Percentiles rank a stretch among this genome's conserved stretches.
phyloP scores from a whole-genome alignment of 2,329 filamentous ascomycete genomes.

The Aspergillus ruber region DNA sequence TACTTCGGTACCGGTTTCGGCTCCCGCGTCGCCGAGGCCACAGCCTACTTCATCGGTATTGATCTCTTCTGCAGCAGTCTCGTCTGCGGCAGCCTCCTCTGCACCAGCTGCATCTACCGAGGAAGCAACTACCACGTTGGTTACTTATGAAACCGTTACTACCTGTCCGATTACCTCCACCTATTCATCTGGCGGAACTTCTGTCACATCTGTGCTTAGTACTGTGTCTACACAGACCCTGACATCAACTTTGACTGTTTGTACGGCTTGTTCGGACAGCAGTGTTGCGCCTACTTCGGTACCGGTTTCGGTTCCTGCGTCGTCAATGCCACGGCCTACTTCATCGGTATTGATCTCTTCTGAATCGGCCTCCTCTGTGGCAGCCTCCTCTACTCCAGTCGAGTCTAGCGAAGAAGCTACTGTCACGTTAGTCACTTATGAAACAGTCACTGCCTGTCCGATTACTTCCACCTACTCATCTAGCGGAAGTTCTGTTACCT shows the following conservation, averaged over 20 bases:
- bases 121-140: not conserved
- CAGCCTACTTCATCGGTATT: no score
- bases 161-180: not conserved
- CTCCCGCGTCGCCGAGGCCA: no score
- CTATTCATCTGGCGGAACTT: not conserved
- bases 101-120: no score
- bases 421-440: constrained; percentile 15
- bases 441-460: constrained; percentile 27
- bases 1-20: not conserved
- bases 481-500: constrained; percentile 45
- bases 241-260: not conserved
- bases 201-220: not conserved
- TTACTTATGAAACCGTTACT: not conserved
- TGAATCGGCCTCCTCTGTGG: no score
- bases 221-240: not conserved
- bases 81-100: no score
- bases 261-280: not conserved
- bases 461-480: constrained; percentile 33
- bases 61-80: no score
- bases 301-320: no score
- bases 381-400: not conserved
- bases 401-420: constrained; percentile 4
- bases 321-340: no score
- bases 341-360: no score
- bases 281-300: constrained; percentile 1